These are phyloP conservation scores for Pythium dissotocum DNA, from an alignment of 352 stramenopile species.

Conservation along the genomic window DNA sequence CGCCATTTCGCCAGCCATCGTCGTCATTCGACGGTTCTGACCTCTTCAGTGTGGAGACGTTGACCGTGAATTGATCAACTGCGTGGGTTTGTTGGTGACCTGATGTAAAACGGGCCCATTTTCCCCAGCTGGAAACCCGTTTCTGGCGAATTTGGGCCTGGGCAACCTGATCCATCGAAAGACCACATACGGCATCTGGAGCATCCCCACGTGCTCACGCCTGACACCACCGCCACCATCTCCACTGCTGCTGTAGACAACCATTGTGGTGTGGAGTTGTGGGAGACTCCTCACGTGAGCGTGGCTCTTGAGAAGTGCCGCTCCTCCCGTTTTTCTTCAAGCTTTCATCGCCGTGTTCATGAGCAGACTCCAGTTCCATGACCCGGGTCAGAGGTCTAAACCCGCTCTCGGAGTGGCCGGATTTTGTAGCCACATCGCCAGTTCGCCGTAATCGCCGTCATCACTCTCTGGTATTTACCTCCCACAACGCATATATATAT, in stretches of 20 bases:
- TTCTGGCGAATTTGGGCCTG: background rate
- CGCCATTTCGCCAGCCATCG: constrained; percentile 14
- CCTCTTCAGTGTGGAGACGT: constrained; percentile 6
- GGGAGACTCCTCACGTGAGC: background rate
- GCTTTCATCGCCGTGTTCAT: background rate
- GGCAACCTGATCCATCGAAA: background rate
- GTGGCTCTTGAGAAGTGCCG: background rate
- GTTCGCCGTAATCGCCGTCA: constrained; percentile 6
- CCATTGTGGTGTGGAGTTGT: too few species aligned
- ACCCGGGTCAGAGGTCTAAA: constrained; percentile 5
- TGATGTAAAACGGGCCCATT: background rate
- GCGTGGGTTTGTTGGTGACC: background rate
- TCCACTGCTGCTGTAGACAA: background rate
- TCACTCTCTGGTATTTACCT: background rate
- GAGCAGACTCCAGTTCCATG: background rate
- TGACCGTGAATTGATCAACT: background rate
- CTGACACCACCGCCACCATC: background rate
- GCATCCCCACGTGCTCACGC: background rate
- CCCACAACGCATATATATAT: background rate
- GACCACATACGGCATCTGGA: background rate
- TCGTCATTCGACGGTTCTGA: constrained; percentile 4
- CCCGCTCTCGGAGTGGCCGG: constrained; percentile 3
- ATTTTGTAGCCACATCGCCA: constrained; percentile 24
- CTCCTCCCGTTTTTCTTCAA: background rate
- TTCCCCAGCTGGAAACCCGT: constrained; percentile 2